Evolutionary conservation across 2,329 filamentous ascomycete species (phyloP).

Genomic region (Fusarium brevicatenulatum): DNA sequence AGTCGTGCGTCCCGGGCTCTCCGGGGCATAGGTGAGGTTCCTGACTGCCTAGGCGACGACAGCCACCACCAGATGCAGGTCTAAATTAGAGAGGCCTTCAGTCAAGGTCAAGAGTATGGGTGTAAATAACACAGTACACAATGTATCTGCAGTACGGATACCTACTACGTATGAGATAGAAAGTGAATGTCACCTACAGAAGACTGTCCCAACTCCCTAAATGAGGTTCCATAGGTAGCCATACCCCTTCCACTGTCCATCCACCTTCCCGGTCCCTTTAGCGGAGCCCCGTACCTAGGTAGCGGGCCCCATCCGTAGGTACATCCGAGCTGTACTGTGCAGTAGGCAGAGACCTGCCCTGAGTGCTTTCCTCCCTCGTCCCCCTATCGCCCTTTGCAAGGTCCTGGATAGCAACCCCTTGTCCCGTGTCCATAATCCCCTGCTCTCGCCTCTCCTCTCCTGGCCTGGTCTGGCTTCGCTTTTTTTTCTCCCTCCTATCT

Average conservation of each 20-base stretch:
- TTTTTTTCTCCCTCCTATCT: slow-evolving; percentile 41
- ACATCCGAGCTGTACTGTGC: slow-evolving; percentile 5
- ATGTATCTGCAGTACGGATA: background rate
- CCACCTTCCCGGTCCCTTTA: slow-evolving; percentile 27
- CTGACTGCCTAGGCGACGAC: slow-evolving; percentile 17
- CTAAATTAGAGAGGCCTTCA: slow-evolving; percentile 3
- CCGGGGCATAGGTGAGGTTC: slow-evolving; percentile 9
- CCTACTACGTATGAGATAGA: background rate
- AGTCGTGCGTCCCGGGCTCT: slow-evolving; percentile 18
- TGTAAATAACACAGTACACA: slow-evolving; percentile 20
- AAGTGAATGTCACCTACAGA: background rate
- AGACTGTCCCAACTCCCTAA: background rate
- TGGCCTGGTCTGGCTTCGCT: slow-evolving; percentile 38
- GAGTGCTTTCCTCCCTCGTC: slow-evolving; percentile 28
- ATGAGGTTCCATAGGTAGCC: slow-evolving; percentile 10
- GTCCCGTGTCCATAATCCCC: slow-evolving; percentile 45
- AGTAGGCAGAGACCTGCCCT: background rate
- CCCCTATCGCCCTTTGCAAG: slow-evolving; percentile 45
- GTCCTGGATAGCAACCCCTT: slow-evolving; percentile 44
- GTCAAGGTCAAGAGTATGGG: background rate
- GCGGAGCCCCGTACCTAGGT: slow-evolving; percentile 24
- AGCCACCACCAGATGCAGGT: slow-evolving; percentile 24
- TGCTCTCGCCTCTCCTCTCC: slow-evolving; percentile 42
- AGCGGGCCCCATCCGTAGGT: slow-evolving; percentile 25
- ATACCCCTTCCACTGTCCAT: slow-evolving; percentile 22